Evolutionary conservation across 2,329 filamentous ascomycete genomes (phyloP).

Genomic region (Ramularia collo-cygni): DNA sequence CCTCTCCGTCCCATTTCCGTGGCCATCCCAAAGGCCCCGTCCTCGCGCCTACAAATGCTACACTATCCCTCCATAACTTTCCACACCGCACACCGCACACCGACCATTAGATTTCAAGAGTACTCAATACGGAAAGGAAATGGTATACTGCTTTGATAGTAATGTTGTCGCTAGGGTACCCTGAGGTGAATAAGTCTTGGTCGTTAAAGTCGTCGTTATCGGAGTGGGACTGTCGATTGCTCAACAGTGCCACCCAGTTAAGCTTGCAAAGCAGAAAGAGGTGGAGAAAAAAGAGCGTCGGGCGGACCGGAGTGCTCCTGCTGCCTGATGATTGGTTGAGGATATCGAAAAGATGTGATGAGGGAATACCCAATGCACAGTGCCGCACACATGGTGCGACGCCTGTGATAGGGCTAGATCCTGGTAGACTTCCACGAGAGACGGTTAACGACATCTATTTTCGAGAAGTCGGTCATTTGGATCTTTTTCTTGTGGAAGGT

Average conservation of each 20-base stretch:
- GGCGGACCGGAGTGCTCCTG: neutral
- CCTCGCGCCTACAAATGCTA: no score
- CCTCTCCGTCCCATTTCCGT: no score
- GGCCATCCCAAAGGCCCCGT: no score
- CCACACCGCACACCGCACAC: neutral
- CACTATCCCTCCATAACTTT: neutral
- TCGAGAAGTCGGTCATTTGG: conserved; percentile 10
- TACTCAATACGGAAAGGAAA: conserved; percentile 19
- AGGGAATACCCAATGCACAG: conserved; percentile 16
- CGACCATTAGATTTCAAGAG: conserved; percentile 17
- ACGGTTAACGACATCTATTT: conserved; percentile 8
- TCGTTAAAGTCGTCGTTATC: conserved; percentile 27
- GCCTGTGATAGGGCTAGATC: conserved; percentile 14
- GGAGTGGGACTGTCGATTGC: neutral
- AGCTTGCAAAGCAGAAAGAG: neutral
- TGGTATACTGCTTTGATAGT: conserved; percentile 13
- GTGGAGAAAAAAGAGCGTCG: conserved; percentile 1
- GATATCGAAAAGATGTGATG: conserved; percentile 11
- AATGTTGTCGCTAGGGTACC: conserved; percentile 29
- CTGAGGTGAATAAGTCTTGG: conserved; percentile 32
- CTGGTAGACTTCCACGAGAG: conserved; percentile 14
- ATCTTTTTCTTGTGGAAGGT: conserved; percentile 30
- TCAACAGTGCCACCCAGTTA: neutral
- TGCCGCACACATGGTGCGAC: conserved; percentile 18
- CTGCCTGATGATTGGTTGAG: conserved; percentile 4